A percentile compares a stretch with the other conserved stretches of the same genome.
phyloP scores from a whole-genome alignment of 371 early-diverging fungal species.

The Mucor indicus region DNA sequence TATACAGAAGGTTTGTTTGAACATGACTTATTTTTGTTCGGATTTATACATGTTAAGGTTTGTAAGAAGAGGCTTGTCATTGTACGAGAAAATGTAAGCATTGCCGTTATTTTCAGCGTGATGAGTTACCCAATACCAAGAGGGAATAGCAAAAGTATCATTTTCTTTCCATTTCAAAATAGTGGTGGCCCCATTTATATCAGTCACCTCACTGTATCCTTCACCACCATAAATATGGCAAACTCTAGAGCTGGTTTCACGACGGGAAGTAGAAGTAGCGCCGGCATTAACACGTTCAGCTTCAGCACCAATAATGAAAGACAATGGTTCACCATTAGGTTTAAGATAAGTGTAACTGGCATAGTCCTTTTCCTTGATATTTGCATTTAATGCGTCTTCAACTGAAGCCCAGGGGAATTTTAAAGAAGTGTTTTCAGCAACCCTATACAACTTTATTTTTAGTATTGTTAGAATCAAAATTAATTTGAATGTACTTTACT shows the following conservation, averaged over 20 bases:
- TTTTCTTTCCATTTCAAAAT: slow-evolving; percentile 15
- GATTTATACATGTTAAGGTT: too few species aligned
- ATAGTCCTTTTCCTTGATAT: slow-evolving; percentile 3
- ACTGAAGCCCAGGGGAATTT: slow-evolving; percentile 23
- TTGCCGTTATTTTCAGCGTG: slow-evolving; percentile 1
- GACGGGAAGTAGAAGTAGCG: slow-evolving; percentile 6
- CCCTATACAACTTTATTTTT: too few species aligned
- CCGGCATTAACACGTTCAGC: slow-evolving; percentile 17
- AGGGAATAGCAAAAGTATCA: slow-evolving; percentile 21
- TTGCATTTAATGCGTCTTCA: slow-evolving; percentile 13
- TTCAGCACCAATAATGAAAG: slow-evolving; percentile 22
- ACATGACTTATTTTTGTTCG: too few species aligned
- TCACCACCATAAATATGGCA: slow-evolving; percentile 18
- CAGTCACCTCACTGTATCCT: slow-evolving; percentile 12
- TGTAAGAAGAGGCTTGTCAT: too few species aligned
- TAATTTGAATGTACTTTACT: too few species aligned
- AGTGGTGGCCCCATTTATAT: slow-evolving; percentile 16
- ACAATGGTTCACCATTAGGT: slow-evolving; percentile 14
- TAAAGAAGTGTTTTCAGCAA: slow-evolving; percentile 10
- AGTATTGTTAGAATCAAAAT: too few species aligned
- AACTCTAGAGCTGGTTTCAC: slow-evolving; percentile 19
- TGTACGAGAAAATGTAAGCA: neutral
- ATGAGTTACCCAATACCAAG: slow-evolving; percentile 16
- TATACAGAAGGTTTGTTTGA: too few species aligned
- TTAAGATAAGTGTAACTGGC: slow-evolving; percentile 8